Evolutionary conservation across 208 protist genomes (phyloP).

Genomic region (Acanthamoeba castellanii): DNA sequence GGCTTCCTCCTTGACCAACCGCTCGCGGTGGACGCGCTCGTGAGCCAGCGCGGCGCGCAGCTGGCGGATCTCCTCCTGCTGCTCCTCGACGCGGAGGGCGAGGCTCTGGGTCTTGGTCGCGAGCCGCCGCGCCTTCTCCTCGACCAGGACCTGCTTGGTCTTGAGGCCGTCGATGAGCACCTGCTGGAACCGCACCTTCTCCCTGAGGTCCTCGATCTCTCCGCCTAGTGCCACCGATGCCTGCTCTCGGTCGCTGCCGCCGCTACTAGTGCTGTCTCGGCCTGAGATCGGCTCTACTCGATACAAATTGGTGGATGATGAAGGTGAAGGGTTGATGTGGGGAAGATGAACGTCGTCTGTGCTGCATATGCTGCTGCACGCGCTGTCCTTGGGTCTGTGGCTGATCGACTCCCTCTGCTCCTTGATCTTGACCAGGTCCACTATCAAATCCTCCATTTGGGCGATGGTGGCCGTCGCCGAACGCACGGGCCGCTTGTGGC

Average conservation of each 20-base stretch:
- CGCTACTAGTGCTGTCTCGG: background rate
- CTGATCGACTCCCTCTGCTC: background rate
- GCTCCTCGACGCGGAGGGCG: background rate
- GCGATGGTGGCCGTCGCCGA: constrained; percentile 5
- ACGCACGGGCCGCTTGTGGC: background rate
- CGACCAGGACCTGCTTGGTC: background rate
- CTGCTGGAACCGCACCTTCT: constrained; percentile 31
- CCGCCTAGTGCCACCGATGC: background rate
- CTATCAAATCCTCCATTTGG: background rate
- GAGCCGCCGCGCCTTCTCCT: background rate
- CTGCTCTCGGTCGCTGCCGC: background rate
- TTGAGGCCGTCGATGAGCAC: background rate
- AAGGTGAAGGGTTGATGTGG: too few relatives aligned
- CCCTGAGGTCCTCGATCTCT: background rate
- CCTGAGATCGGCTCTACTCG: background rate
- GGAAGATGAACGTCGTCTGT: too few relatives aligned
- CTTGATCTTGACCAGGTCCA: constrained; percentile 2
- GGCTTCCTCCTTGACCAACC: background rate
- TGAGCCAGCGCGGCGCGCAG: background rate
- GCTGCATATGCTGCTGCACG: background rate
- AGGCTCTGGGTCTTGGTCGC: background rate
- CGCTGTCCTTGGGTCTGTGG: background rate
- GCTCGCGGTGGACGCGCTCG: background rate
- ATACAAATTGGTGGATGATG: too few relatives aligned
- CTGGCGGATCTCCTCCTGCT: background rate